Evolutionary conservation across 345 rosid species (phyloP).

Genomic region (Eucalyptus victrix): DNA sequence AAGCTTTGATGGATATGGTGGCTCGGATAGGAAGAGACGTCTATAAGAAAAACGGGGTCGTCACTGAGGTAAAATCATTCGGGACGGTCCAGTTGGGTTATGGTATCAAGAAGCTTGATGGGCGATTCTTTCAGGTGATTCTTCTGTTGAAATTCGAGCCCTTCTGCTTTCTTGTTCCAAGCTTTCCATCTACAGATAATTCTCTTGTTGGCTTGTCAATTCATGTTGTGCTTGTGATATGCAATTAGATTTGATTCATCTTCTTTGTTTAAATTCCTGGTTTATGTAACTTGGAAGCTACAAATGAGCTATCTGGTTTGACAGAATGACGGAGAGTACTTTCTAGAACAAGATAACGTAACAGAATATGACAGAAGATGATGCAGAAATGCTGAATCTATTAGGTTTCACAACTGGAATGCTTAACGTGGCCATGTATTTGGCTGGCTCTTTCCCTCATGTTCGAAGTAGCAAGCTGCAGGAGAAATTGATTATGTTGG

Average conservation of each 20-base stretch:
- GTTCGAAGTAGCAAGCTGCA: background rate
- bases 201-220: background rate
- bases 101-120: constrained; percentile 77
- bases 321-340: background rate
- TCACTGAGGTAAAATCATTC: constrained; percentile 56
- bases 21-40: constrained; percentile 68
- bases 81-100: constrained; percentile 72
- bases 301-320: background rate
- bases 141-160: background rate
- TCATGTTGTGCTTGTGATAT: background rate
- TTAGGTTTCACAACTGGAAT: background rate
- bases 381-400: background rate
- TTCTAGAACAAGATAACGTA: background rate
- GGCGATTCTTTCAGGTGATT: constrained; percentile 46
- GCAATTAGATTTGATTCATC: background rate
- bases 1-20: constrained; percentile 39
- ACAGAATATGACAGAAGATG: background rate
- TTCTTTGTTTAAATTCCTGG: background rate
- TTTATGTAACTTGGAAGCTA: background rate
- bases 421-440: background rate
- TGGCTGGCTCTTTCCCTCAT: background rate
- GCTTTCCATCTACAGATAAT: background rate
- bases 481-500: background rate
- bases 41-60: constrained; percentile 41
- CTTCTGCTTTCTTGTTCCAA: background rate